These are phyloP conservation scores for Melanogaster broomeanus DNA, from an alignment of 768 basidiomycete species.

Conservation along the genomic window DNA sequence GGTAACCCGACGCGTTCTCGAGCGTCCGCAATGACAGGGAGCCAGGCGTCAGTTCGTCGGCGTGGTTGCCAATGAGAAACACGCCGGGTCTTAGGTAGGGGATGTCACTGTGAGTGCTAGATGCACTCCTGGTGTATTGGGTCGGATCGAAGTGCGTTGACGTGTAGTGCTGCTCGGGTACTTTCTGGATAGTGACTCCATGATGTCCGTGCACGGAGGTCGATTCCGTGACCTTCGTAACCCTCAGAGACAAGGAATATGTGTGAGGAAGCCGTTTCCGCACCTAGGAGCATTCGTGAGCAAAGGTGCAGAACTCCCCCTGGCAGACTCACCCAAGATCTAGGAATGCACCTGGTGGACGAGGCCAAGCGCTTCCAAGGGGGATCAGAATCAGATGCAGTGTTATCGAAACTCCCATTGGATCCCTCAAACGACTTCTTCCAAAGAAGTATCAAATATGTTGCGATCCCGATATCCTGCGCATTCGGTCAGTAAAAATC, in stretches of 20 bases:
- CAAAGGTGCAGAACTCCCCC: not conserved
- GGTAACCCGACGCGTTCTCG: constrained; percentile 60
- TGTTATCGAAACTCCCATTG: not conserved
- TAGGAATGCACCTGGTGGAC: constrained; percentile 82
- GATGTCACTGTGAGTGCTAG: not conserved
- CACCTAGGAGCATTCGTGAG: constrained; percentile 48
- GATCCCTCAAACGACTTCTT: constrained; percentile 57
- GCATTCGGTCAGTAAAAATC: not conserved
- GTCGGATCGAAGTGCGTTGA: constrained; percentile 73
- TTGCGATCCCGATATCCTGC: constrained; percentile 93
- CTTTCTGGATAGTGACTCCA: constrained; percentile 75
- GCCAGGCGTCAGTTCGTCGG: constrained; percentile 97
- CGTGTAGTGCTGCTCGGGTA: constrained; percentile 62
- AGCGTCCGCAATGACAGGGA: constrained; percentile 79
- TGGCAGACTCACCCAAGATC: constrained; percentile 71
- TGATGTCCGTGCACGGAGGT: constrained; percentile 81
- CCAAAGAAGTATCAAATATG: constrained; percentile 92
- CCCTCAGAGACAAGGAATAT: constrained; percentile 85
- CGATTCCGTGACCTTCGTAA: constrained; percentile 81
- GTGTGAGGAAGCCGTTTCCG: constrained; percentile 90
- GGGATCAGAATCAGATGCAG: constrained; percentile 17
- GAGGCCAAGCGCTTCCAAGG: constrained; percentile 77
- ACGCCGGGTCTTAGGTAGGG: constrained; percentile 43
- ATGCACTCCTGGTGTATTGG: not conserved
- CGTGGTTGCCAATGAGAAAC: constrained; percentile 94